Conservation (phyloP, 2,329 filamentous ascomycete genomes). For the Podosphaera leucotricha region DNA sequence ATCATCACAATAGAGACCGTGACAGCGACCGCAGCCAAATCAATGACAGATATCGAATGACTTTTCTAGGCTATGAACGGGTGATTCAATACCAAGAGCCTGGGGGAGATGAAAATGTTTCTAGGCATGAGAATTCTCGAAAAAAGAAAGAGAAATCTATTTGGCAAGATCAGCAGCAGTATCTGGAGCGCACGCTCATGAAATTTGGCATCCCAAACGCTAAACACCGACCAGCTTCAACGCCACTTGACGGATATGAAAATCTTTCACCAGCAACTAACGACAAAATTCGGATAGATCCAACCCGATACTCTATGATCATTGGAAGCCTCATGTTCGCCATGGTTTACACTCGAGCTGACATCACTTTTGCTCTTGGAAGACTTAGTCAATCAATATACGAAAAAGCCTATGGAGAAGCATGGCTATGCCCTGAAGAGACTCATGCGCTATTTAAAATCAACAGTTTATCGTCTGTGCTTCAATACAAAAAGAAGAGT, state of each 20-base stretch:
- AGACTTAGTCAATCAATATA: neutral
- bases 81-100: constrained; percentile 1
- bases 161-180: neutral
- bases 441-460: neutral
- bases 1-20: too few relatives aligned
- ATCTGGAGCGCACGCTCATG: neutral
- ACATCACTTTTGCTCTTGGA: neutral
- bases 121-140: neutral
- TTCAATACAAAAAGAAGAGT: too few relatives aligned
- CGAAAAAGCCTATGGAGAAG: neutral
- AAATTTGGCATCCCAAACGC: constrained; percentile 1
- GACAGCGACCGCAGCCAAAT: neutral
- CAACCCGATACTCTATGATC: neutral
- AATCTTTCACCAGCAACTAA: neutral
- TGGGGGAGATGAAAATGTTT: neutral
- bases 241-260: neutral
- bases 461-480: too few relatives aligned
- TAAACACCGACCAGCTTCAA: neutral
- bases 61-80: neutral
- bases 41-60: neutral
- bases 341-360: neutral
- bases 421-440: neutral
- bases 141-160: neutral
- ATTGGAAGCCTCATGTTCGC: constrained; percentile 1
- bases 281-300: neutral